Evolutionary conservation across 805 yeast species (phyloP), one percentile per base, ranked within the genome.

Genomic region (Hanseniaspora vineae): DNA sequence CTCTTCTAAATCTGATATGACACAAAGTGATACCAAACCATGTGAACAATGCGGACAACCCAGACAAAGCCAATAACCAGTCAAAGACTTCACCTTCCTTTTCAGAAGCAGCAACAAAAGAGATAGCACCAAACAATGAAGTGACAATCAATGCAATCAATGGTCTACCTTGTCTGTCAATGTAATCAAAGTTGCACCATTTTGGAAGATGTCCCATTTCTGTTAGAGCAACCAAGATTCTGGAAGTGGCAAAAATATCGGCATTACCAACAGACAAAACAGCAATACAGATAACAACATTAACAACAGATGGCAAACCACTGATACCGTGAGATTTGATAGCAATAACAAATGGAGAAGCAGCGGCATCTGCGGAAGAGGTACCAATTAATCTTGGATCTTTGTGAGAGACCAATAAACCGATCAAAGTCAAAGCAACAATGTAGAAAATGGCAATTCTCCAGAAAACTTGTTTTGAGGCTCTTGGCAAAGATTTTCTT

Each of bases 381-480:
- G 72, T 66, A 32, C 73, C 77, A 32, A 76, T 57, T 48, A 81
- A 68, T 46, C 73, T 65, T 11, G 61, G 52, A 51, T 77, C 75
- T 49, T 67, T 67, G 58, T 69, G 78, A 15, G 88, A 86, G 31
- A 84, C 90, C 49, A 85, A 68, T 55, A 83, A 76, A 44, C 88
- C 82, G 55, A 70, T 75, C 54, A 73, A 68, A 50, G 66, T 78
- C 59, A 66, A 73, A 51, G 80, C 70, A 11, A 72, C 66, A 61
- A 85, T 70, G 66, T 85, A 85, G 61, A 84, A 84, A 54, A 82
- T 63, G 14, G 80, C 66, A 50, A 84, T 80, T 66, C 92, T 73
- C 90, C 90, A 84, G 65, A 85, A 83, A 4, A 82, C 87, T 66
- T 84, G 89, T 64, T 83, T 84, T 49, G 81, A 77, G 42, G 90